phyloP scores from a whole-genome alignment of 768 basidiomycete genomes.

The Panaeolus papilionaceus region DNA sequence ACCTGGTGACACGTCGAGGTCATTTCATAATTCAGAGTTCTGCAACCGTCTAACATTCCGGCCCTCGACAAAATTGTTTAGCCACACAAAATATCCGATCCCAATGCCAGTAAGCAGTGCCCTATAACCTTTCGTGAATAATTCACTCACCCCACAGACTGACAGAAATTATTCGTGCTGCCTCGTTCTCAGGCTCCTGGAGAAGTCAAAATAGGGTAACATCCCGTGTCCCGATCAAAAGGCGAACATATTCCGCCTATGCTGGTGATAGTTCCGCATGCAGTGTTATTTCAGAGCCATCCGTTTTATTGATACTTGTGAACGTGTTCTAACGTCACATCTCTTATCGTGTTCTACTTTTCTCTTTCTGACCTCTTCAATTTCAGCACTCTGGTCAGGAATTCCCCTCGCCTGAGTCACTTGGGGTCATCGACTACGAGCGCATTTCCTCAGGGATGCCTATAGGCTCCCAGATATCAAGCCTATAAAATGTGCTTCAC shows the following conservation, averaged over 20 bases:
- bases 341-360: too few relatives aligned
- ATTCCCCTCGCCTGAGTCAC: too few relatives aligned
- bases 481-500: too few relatives aligned
- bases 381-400: too few relatives aligned
- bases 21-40: not conserved
- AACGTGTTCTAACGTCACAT: too few relatives aligned
- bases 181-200: not conserved
- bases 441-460: too few relatives aligned
- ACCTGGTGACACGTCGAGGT: conserved; percentile 1
- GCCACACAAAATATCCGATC: not conserved
- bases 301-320: too few relatives aligned
- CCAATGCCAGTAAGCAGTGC: not conserved
- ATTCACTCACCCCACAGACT: not conserved
- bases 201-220: not conserved
- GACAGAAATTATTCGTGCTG: not conserved
- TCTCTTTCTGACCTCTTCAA: too few relatives aligned
- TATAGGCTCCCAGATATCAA: too few relatives aligned
- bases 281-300: too few relatives aligned
- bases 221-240: conserved; percentile 1
- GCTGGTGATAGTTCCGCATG: too few relatives aligned
- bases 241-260: conserved; percentile 1
- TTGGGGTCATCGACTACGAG: too few relatives aligned
- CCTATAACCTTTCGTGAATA: not conserved
- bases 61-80: conserved; percentile 9
- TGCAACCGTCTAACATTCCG: not conserved